Base-by-base conservation (phyloP, 768 basidiomycete species). In the Phanerodontia chrysosporium region DNA sequence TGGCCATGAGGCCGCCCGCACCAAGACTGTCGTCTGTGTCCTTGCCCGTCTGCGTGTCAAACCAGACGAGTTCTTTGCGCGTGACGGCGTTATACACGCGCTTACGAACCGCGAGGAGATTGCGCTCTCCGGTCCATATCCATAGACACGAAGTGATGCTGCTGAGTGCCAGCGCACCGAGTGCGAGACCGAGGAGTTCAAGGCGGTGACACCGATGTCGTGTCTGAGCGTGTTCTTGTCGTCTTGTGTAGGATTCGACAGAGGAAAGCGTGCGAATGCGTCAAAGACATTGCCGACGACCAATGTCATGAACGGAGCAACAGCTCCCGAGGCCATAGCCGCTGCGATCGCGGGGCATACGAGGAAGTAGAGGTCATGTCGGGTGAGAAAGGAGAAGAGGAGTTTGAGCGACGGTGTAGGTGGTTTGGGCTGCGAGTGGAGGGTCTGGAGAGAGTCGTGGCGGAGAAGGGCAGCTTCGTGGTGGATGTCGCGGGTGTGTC, bases 1-100 rank as follows among this genome's bases (percentile, higher is more conserved):
- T 91, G 55, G 92, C 87, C 94, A 96, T 95, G 45, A 97, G 77
- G 22, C 94, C 95, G 60, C 89, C 93, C 51, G 93, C 92, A 61
- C 92, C 91, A 49, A 87, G 75, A 39, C 83, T 79, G 39, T 77
- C 78, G 24, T 84, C 85, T 80, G 89, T 86, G 22, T 87, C 85
- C 9, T 74, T 73, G 55, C 83, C 84, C 80, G 89, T 87, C 58
- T 90, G 86, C 42, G 82, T 72, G 73, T 97, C 95, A 69, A 93
- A 97, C 95, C 95, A 97, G n/a, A 80, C 78, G 83, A 96, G 88
- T 21, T 86, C 85, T 66, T 87, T 88, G 24, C 67, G 68, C 16
- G 83, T 80, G 27, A 97, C 83, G 1, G 85, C 81, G 2, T 70
- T 66, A 68, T 90, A 96, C 6, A 95, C 87, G 49, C 75, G 74